phyloP scores from a whole-genome alignment of 1,284 basidiomycete genomes.

The Cutaneotrichosporon sp. region DNA sequence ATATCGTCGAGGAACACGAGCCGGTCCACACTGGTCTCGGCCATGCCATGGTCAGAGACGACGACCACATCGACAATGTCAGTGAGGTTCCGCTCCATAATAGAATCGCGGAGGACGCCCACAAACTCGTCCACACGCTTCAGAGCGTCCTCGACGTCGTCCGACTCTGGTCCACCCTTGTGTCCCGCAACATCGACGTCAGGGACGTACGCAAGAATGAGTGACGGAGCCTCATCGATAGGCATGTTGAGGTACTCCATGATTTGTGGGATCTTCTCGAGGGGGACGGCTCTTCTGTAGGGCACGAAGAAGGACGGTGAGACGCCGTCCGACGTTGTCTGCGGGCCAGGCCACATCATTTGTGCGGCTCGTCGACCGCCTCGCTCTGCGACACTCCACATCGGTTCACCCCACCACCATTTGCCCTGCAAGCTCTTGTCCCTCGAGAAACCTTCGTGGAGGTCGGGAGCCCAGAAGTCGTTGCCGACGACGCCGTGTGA shows the following conservation, averaged over 20 bases:
- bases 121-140: constrained; percentile 60
- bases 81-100: constrained; percentile 68
- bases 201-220: constrained; percentile 62
- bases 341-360: constrained; percentile 88
- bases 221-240: constrained; percentile 63
- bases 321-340: constrained; percentile 60
- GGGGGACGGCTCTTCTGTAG: constrained; percentile 57
- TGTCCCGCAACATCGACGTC: constrained; percentile 60
- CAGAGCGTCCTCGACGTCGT: constrained; percentile 65
- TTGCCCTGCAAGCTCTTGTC: constrained; percentile 61
- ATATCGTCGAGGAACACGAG: constrained; percentile 77
- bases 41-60: constrained; percentile 92
- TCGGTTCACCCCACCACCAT: constrained; percentile 87
- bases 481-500: constrained; percentile 87
- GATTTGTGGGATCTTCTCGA: constrained; percentile 68
- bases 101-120: constrained; percentile 58
- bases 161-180: constrained; percentile 65
- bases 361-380: constrained; percentile 73
- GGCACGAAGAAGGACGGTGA: constrained; percentile 70
- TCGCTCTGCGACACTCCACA: constrained; percentile 80
- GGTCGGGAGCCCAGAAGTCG: constrained; percentile 76
- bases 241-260: constrained; percentile 71
- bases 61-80: constrained; percentile 82
- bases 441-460: constrained; percentile 49
- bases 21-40: constrained; percentile 68